phyloP scores from a whole-genome alignment of 2,329 filamentous ascomycete species.

The Mollisiaceae sp. region DNA sequence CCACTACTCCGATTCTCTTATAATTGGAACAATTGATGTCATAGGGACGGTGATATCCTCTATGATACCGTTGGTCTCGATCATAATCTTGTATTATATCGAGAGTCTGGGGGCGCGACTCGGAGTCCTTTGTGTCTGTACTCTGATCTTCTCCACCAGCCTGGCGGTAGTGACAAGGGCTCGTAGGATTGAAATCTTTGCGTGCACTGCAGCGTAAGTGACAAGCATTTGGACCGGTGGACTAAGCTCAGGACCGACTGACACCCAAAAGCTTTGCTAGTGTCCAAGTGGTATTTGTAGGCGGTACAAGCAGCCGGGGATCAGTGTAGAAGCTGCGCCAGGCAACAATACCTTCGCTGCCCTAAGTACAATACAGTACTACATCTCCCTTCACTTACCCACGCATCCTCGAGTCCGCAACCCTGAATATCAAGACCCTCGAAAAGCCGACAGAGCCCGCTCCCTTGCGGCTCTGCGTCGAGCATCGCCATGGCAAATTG shows the following conservation, averaged over 20 bases:
- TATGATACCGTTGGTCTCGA: background rate
- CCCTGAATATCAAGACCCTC: no score
- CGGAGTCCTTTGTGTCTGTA: background rate
- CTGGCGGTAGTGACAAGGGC: slow-evolving; percentile 1
- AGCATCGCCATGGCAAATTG: no score
- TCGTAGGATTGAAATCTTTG: slow-evolving; percentile 8
- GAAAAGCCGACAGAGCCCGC: no score
- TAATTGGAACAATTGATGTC: background rate
- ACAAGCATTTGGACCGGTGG: no score
- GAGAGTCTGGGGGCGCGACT: background rate
- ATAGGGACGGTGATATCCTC: background rate
- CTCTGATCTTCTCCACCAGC: background rate
- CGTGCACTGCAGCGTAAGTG: slow-evolving; percentile 8
- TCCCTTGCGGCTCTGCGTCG: no score
- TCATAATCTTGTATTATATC: background rate
- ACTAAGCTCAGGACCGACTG: background rate
- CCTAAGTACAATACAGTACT: no score
- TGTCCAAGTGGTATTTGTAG: slow-evolving; percentile 2
- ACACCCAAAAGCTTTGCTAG: background rate
- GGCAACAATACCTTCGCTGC: no score
- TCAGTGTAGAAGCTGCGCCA: no score
- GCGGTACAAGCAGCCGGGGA: background rate
- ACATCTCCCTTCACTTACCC: no score
- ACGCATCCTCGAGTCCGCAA: no score
- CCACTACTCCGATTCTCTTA: background rate